Evolutionary conservation across 1,284 basidiomycete species (phyloP), one percentile per base, ranked within the genome.

Genomic region (Rugosomyces carneus): DNA sequence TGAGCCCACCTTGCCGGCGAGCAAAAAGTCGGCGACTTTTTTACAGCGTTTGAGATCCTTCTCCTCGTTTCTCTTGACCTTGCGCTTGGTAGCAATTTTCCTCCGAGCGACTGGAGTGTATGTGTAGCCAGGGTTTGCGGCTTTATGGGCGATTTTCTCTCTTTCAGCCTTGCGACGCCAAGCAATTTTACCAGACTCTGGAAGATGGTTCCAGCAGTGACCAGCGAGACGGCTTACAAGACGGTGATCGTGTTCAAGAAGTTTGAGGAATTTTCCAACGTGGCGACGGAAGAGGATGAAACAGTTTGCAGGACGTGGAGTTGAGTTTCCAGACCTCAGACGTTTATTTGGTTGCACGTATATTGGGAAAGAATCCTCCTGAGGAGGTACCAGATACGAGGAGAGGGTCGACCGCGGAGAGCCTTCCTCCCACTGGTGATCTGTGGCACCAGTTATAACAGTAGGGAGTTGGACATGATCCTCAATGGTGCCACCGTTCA

Each of bases 261-360:
- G 59, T 24, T 64, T 60, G 45, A 52, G 60, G 46, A 73, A 66
- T 49, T 69, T 73, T 39, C 68, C 60, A 45, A 82, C 81, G 49
- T 86, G 80, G 39, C 83, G 83, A 37, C 89, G 78, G 63, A 86
- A 93, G 59, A 92, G 75, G 68, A 93, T 89, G 69, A 90, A 93
- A 20, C 86, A 80, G 61, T 92, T 93, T 23, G 82, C 72, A 0
- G 89, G 90, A 10, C 89, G 79, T 41, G 84, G 84, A 45, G 89
- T 73, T 53, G 67, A 68, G 39, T 61, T 57, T 2, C 58, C 58
- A n/a, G 62, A 55, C 34, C 52, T 55, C 27, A 56, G 47, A 26
- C 49, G 54, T 23, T 34, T 34, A 34, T 34, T 16, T 3, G 31
- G 5, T 5, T 6, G 3, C 3, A 13, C 13, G n/a, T 4, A 34